Evolutionary conservation across 805 yeast genomes (phyloP).

Genomic region (Pichia ethanolica): DNA sequence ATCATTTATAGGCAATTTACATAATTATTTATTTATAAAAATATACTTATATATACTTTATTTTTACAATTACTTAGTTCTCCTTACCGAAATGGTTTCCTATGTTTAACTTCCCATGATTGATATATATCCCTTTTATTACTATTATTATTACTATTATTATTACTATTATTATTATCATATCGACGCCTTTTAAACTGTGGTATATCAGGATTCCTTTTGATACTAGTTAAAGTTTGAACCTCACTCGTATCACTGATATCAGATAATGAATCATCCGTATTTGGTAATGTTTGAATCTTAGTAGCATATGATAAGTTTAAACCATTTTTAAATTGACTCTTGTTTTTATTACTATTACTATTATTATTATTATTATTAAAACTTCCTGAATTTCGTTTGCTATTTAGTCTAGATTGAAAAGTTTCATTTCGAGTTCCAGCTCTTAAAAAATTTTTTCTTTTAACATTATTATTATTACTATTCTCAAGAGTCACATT

Average conservation of each 20-base stretch:
- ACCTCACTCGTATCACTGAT: constrained; percentile 10
- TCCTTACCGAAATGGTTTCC: constrained; percentile 20
- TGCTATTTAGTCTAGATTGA: background rate
- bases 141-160: background rate
- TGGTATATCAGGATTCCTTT: background rate
- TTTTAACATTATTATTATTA: background rate
- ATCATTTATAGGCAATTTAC: too few relatives aligned
- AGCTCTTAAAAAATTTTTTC: constrained; percentile 4
- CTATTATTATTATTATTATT: background rate
- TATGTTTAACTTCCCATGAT: constrained; percentile 21
- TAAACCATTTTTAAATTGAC: background rate
- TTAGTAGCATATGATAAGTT: constrained; percentile 9
- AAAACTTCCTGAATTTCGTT: background rate
- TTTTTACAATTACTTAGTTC: too few relatives aligned
- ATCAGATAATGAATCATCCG: constrained; percentile 3
- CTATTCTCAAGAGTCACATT: background rate
- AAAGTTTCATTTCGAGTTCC: background rate
- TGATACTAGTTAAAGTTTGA: background rate
- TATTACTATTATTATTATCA: background rate
- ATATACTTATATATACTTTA: background rate
- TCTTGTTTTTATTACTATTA: background rate
- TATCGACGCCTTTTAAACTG: background rate
- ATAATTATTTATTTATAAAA: background rate
- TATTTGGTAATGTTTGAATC: background rate
- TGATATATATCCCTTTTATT: background rate